A percentile compares a stretch with the other conserved stretches of the same genome.
phyloP scores from a whole-genome alignment of 2,329 filamentous ascomycete species.

The Aspergillus persii region DNA sequence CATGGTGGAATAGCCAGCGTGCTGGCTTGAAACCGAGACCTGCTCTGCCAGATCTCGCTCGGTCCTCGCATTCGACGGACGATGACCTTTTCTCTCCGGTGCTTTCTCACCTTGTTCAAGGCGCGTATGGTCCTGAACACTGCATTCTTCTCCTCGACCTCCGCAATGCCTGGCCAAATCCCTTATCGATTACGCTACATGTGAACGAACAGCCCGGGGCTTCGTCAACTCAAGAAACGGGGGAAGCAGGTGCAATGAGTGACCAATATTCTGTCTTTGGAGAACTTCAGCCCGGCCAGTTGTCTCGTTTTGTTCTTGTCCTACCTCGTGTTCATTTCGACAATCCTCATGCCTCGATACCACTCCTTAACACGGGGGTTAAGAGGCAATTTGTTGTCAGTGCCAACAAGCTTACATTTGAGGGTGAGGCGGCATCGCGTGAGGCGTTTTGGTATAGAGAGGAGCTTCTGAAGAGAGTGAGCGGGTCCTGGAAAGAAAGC shows the following conservation, averaged over 20 bases:
- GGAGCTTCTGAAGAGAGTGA: constrained; percentile 68
- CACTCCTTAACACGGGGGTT: constrained; percentile 74
- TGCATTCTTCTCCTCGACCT: constrained; percentile 81
- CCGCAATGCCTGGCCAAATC: constrained; percentile 84
- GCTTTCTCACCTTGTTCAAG: constrained; percentile 41
- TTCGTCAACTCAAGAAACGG: constrained; percentile 8
- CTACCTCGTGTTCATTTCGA: constrained; percentile 72
- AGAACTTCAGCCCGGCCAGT: constrained; percentile 57
- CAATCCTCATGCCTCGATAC: constrained; percentile 75
- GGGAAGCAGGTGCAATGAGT: constrained; percentile 16
- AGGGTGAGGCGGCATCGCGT: constrained; percentile 71
- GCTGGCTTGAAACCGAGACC: constrained; percentile 5
- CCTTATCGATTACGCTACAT: constrained; percentile 65
- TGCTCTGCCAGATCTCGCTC: constrained; percentile 7
- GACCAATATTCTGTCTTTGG: constrained; percentile 40
- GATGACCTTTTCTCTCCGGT: constrained; percentile 47
- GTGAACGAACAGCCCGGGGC: constrained; percentile 34
- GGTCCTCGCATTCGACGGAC: constrained; percentile 23
- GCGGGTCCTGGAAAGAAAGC: constrained; percentile 68
- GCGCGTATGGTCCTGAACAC: constrained; percentile 56
- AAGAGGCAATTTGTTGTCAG: constrained; percentile 92
- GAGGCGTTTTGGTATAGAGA: constrained; percentile 93
- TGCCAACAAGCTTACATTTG: constrained; percentile 72
- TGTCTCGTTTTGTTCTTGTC: constrained; percentile 72
- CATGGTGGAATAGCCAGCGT: constrained; percentile 54